phyloP scores from a whole-genome alignment of 257 asterid species.

The Nicotiana benthamiana region DNA sequence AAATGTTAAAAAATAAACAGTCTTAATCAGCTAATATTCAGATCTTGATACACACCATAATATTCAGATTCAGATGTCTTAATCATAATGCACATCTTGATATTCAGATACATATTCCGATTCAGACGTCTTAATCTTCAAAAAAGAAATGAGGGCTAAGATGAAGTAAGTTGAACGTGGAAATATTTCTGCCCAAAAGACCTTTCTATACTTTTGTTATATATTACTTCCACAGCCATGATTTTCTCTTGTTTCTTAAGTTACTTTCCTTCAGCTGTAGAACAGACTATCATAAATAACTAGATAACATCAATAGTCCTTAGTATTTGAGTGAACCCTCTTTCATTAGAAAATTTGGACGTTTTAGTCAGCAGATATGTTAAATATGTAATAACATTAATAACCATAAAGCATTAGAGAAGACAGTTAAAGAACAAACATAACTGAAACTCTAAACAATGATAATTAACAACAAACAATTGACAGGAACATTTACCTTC shows the following conservation, averaged over 20 bases:
- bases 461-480: neutral
- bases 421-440: neutral
- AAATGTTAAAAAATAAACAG: too few relatives aligned
- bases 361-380: neutral
- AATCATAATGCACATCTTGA: too few relatives aligned
- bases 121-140: too few relatives aligned
- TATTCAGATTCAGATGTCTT: too few relatives aligned
- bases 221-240: neutral
- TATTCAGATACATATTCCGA: too few relatives aligned
- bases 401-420: neutral
- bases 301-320: neutral
- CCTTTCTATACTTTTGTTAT: neutral
- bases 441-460: neutral
- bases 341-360: neutral
- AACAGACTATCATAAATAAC: neutral
- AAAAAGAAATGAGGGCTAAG: neutral
- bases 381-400: neutral
- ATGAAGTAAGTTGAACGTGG: neutral
- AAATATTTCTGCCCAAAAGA: neutral
- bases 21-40: too few relatives aligned
- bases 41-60: too few relatives aligned
- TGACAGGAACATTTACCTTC: slow-evolving; percentile 45
- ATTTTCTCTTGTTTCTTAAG: neutral
- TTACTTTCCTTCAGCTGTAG: neutral
- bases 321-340: neutral